phyloP scores from a whole-genome alignment of 176 grass and related monocot genomes.

The Zea luxurians region DNA sequence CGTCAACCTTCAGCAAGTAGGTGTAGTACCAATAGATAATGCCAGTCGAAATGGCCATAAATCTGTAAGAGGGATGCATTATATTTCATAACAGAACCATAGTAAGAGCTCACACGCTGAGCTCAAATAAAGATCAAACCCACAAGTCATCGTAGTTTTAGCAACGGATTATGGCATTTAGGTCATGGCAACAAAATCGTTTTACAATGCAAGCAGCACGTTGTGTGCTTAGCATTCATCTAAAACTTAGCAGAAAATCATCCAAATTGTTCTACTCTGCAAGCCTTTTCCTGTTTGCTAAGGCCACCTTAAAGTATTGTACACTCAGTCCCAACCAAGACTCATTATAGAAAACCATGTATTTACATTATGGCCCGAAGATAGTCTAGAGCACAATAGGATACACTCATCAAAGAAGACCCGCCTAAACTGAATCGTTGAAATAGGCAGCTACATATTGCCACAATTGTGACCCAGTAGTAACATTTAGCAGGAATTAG shows the following conservation, averaged over 20 bases:
- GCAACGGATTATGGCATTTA: not conserved
- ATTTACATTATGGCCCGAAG: not conserved
- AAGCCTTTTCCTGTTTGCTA: not conserved
- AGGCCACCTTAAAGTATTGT: not conserved
- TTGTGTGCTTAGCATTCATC: not conserved
- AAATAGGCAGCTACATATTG: not conserved
- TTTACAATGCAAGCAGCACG: not conserved
- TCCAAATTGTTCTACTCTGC: not conserved
- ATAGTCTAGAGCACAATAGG: not conserved
- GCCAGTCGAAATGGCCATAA: constrained; percentile 73
- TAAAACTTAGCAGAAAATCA: not conserved
- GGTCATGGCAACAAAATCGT: not conserved
- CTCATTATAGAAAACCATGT: not conserved
- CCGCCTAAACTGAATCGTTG: not conserved
- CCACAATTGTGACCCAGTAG: not conserved
- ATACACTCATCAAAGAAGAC: not conserved
- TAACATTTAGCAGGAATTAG: not conserved
- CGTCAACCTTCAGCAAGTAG: constrained; percentile 78
- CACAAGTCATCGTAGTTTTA: not conserved
- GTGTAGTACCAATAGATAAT: constrained; percentile 85
- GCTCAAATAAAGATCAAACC: not conserved
- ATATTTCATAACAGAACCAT: not conserved
- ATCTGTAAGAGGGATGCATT: constrained; percentile 41
- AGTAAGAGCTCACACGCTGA: constrained; percentile 14
- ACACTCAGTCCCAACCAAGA: not conserved